Percentiles rank a stretch among this genome's conserved stretches.
phyloP scores from a whole-genome alignment of 192 early-diverging fungal species.

The Coemansia sp. region DNA sequence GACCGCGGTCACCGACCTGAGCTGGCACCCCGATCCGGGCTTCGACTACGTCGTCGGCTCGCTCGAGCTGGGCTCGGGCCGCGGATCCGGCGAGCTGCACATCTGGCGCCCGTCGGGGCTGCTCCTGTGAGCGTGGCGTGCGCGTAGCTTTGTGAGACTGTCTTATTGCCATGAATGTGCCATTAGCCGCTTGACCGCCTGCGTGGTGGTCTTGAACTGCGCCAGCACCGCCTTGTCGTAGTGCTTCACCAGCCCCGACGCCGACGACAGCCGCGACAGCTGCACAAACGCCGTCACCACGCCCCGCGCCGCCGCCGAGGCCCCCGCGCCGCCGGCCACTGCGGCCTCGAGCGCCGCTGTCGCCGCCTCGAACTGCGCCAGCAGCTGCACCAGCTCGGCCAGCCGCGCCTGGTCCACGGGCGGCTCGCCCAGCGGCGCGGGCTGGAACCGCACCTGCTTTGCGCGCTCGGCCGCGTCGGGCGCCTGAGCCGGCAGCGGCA shows the following conservation, averaged over 20 bases:
- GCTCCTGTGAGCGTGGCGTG: not conserved
- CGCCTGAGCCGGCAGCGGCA: conserved; percentile 7
- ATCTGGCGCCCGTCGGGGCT: conserved; percentile 29
- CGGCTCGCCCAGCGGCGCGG: not conserved
- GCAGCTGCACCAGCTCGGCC: conserved; percentile 26
- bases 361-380: conserved; percentile 37
- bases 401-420: conserved; percentile 31
- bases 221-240: conserved; percentile 44
- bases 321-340: not conserved
- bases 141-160: too few species aligned
- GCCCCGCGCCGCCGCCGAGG: conserved; percentile 9
- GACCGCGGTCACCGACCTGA: conserved; percentile 27
- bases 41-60: conserved; percentile 44
- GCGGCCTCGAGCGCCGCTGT: conserved; percentile 12
- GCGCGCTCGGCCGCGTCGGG: conserved; percentile 20
- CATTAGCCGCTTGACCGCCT: conserved; percentile 44
- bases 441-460: conserved; percentile 42
- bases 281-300: conserved; percentile 44
- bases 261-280: conserved; percentile 37
- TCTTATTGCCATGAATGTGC: not conserved
- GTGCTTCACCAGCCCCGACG: conserved; percentile 41
- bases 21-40: conserved; percentile 33
- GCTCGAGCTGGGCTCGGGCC: conserved; percentile 14
- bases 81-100: conserved; percentile 32
- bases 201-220: conserved; percentile 43